Conservation (phyloP, 2,329 filamentous ascomycete species). For the Amylocarpus encephaloides region DNA sequence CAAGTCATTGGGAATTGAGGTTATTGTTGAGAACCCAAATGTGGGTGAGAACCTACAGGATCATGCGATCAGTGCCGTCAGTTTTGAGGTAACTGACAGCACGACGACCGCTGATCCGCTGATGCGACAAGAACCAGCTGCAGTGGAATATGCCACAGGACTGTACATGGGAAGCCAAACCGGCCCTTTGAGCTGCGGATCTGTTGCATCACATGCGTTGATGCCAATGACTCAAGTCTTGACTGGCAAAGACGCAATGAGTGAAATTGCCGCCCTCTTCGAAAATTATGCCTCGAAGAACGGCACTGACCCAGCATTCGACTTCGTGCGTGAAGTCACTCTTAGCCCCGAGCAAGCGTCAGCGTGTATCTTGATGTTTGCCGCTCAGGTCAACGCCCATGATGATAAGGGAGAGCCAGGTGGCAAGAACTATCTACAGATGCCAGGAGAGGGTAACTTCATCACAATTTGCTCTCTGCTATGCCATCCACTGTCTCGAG, state of each 20-base stretch:
- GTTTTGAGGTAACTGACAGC: constrained; percentile 33
- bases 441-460: background rate
- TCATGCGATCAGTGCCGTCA: constrained; percentile 11
- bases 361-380: background rate
- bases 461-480: background rate
- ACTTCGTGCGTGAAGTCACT: background rate
- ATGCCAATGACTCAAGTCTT: background rate
- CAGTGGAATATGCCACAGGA: constrained; percentile 29
- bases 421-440: constrained; percentile 21
- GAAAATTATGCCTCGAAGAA: background rate
- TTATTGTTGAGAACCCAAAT: constrained; percentile 50
- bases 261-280: background rate
- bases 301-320: background rate
- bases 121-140: constrained; percentile 28
- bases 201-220: background rate
- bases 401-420: background rate
- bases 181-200: background rate
- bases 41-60: constrained; percentile 57
- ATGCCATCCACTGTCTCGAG: constrained; percentile 37
- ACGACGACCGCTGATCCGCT: constrained; percentile 32
- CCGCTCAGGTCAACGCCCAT: constrained; percentile 1
- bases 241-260: background rate
- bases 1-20: constrained; percentile 38
- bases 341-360: background rate
- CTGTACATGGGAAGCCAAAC: constrained; percentile 29